phyloP scores from a whole-genome alignment of 2,329 filamentous ascomycete genomes.

The Aspergillus clavatus region DNA sequence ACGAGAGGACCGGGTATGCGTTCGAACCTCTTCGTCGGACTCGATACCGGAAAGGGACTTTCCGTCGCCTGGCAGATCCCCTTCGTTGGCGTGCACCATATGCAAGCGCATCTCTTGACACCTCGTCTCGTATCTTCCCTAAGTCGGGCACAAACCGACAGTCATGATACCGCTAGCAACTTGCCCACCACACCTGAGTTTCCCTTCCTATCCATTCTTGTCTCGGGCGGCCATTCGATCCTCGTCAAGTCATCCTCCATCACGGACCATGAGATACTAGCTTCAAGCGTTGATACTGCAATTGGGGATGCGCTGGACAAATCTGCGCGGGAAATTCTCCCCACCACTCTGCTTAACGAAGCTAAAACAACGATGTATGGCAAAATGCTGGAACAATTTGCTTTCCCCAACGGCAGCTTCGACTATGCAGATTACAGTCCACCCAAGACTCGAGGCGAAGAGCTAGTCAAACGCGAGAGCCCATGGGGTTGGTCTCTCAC shows the following conservation, averaged over 20 bases:
- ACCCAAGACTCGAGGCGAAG: constrained; percentile 54
- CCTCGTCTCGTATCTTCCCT: constrained; percentile 69
- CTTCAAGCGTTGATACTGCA: constrained; percentile 72
- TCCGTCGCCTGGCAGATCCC: constrained; percentile 78
- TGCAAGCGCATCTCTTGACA: constrained; percentile 94
- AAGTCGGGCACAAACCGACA: constrained; percentile 21
- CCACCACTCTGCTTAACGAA: constrained; percentile 50
- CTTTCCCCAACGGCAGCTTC: constrained; percentile 53
- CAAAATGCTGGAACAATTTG: constrained; percentile 71
- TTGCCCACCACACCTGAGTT: constrained; percentile 51
- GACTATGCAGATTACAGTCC: constrained; percentile 52
- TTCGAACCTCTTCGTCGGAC: constrained; percentile 68
- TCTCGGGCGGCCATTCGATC: constrained; percentile 88
- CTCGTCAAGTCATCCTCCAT: constrained; percentile 69
- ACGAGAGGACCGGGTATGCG: constrained; percentile 89
- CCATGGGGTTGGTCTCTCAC: constrained; percentile 64
- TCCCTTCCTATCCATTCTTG: constrained; percentile 82
- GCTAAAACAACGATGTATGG: constrained; percentile 72
- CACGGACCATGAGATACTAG: constrained; percentile 67
- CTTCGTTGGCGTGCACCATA: constrained; percentile 84
- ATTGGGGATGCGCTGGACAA: constrained; percentile 89
- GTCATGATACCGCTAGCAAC: constrained; percentile 5
- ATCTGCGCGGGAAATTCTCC: constrained; percentile 70
- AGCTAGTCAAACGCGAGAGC: constrained; percentile 48
- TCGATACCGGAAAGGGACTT: constrained; percentile 83